Percentiles rank a stretch among this genome's conserved stretches.
These are phyloP conservation scores for Blastomyces parvus DNA, from an alignment of 2,329 filamentous ascomycete species.

Conservation along the genomic window DNA sequence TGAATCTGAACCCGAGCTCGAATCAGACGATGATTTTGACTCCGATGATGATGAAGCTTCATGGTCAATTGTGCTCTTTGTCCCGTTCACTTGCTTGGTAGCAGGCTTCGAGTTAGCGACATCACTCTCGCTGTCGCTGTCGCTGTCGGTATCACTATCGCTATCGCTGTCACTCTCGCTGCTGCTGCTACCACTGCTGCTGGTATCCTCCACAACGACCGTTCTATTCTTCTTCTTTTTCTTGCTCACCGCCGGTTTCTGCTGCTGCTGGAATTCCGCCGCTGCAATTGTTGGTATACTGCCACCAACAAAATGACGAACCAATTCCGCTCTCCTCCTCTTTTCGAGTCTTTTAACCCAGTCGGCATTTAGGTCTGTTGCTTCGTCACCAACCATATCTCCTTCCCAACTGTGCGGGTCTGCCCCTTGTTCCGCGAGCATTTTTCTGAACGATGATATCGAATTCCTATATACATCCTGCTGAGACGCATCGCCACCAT, in stretches of 20 bases:
- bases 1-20: slow-evolving; percentile 12
- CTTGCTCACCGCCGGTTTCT: slow-evolving; percentile 9
- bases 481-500: slow-evolving; percentile 11
- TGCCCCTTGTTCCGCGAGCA: slow-evolving; percentile 21
- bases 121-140: slow-evolving; percentile 17
- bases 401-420: slow-evolving; percentile 19
- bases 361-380: slow-evolving; percentile 8
- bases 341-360: slow-evolving; percentile 25
- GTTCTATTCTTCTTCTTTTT: slow-evolving; percentile 28
- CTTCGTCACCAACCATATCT: slow-evolving; percentile 20
- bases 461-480: slow-evolving; percentile 39
- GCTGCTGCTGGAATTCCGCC: background rate
- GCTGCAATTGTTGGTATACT: slow-evolving; percentile 10
- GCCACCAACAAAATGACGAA: slow-evolving; percentile 27
- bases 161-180: slow-evolving; percentile 20
- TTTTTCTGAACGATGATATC: slow-evolving; percentile 40
- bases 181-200: slow-evolving; percentile 22
- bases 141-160: slow-evolving; percentile 17
- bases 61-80: background rate
- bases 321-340: slow-evolving; percentile 32
- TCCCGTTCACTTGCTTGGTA: background rate
- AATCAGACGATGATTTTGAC: slow-evolving; percentile 5
- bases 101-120: slow-evolving; percentile 3
- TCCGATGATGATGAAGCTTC: background rate
- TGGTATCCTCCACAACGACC: slow-evolving; percentile 34